Evolutionary conservation across 1,284 basidiomycete species (phyloP), one percentile per base, ranked within the genome.

Genomic region (Papiliotrema fonsecae): DNA sequence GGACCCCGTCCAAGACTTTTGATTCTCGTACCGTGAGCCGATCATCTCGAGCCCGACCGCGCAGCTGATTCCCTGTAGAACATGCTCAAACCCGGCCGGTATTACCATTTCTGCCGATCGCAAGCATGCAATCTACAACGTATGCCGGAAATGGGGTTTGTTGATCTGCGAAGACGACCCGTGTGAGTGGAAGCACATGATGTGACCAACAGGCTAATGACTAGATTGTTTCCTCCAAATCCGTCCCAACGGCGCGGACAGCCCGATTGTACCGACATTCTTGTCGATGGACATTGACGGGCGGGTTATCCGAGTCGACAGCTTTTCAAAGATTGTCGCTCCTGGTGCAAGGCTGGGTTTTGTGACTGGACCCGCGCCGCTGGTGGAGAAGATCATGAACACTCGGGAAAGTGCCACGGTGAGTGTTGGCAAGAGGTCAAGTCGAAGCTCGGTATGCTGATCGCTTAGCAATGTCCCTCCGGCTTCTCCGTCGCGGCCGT

Each of bases 301-400:
- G 2, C 81, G 87, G 19, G 87, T 89, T 27, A 79, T 89, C 43
- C 83, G 86, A 3, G 70, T 88, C 25, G 86, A 88, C 64, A 83
- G 82, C 0, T 88, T 88, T 68, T 87, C 85, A 30, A 89, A 88
- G 84, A 85, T 82, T 11, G 79, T 88, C 46, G 85, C 84, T 0
- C 86, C 86, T 2, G 87, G 86, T 2, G 78, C 78, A 50, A 81
- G 86, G 4, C 69, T 86, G 16, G 86, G 87, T 2, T 89, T 81
- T 81, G 82, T 84, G 60, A 87, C 85, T 0, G 67, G 62, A 9
- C 69, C 63, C 24, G 56, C 47, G 30, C 39, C 42, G 16, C 36
- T 72, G 10, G 57, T 69, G 18, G 52, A 57, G 28, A 57, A 60
- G 43, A 54, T 70, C 42, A 65, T 64, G 58, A 58, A 57, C 42